These are phyloP conservation scores for Yarrowia sp. DNA, from an alignment of 805 yeast genomes.

Conservation along the genomic window DNA sequence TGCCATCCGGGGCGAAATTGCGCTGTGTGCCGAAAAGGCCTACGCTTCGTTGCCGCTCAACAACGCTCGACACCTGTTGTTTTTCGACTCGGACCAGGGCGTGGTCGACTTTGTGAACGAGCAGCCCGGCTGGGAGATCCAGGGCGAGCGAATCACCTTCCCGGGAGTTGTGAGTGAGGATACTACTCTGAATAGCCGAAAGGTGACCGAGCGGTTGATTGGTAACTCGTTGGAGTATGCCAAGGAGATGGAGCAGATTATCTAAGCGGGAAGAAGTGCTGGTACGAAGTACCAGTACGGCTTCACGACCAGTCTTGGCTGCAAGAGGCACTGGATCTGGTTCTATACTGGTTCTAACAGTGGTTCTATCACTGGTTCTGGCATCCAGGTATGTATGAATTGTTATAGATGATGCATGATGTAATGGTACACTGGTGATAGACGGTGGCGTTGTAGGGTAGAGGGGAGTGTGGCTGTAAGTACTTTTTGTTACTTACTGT, in stretches of 20 bases:
- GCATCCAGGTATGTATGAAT: neutral
- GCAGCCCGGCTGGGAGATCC: constrained; percentile 56
- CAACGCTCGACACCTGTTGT: constrained; percentile 77
- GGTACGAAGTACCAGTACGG: too few relatives aligned
- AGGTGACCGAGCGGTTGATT: constrained; percentile 46
- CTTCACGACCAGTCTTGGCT: too few relatives aligned
- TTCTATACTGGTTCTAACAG: too few relatives aligned
- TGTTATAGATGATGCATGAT: neutral
- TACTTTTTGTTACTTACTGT: too few relatives aligned
- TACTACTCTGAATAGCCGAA: constrained; percentile 36
- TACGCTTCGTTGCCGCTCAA: constrained; percentile 72
- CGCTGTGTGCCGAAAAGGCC: constrained; percentile 75
- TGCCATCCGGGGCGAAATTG: constrained; percentile 83
- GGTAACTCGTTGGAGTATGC: constrained; percentile 81
- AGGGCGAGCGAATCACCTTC: constrained; percentile 44
- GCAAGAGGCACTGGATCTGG: too few relatives aligned
- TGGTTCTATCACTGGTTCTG: too few relatives aligned
- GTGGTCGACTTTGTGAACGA: constrained; percentile 52
- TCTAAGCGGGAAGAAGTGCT: constrained; percentile 50
- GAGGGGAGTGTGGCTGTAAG: too few relatives aligned
- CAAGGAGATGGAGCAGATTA: constrained; percentile 85
- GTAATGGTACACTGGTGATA: neutral
- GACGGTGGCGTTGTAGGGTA: too few relatives aligned
- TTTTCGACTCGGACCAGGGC: constrained; percentile 57
- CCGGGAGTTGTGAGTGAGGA: constrained; percentile 41